phyloP scores from a whole-genome alignment of 1,284 basidiomycete species.

The Ceratobasidium sp. region DNA sequence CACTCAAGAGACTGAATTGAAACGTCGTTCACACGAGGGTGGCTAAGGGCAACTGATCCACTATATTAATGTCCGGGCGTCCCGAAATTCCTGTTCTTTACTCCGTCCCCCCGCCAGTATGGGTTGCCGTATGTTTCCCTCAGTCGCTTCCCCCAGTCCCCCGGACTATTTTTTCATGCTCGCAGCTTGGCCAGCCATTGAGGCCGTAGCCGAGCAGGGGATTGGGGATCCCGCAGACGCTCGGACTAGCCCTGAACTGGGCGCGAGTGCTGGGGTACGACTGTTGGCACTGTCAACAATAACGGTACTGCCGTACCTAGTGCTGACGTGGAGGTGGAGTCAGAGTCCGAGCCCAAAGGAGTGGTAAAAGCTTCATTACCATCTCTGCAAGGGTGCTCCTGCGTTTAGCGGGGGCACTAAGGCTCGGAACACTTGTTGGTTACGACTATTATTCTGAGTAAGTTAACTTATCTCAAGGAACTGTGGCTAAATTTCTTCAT shows the following conservation, averaged over 20 bases:
- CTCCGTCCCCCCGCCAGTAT: conserved; percentile 1
- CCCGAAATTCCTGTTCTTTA: background rate
- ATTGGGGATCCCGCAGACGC: background rate
- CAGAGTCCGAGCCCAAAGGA: background rate
- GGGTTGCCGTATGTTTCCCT: background rate
- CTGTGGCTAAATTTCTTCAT: too few species aligned
- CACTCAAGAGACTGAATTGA: too few species aligned
- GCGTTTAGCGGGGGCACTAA: too few species aligned
- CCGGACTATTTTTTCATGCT: background rate
- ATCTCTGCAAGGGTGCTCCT: too few species aligned
- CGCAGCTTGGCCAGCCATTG: background rate
- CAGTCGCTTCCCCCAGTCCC: background rate
- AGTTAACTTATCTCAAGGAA: too few species aligned
- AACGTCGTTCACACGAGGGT: too few species aligned
- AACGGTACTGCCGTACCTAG: background rate
- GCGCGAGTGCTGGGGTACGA: background rate
- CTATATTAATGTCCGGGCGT: background rate
- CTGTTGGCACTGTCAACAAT: background rate
- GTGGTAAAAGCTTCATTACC: background rate
- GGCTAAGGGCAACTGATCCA: background rate
- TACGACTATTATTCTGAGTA: too few species aligned
- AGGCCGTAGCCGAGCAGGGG: background rate
- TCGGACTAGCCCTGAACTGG: background rate
- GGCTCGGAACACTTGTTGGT: too few species aligned
- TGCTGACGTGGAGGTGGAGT: background rate